Base-by-base conservation (phyloP, 1,284 basidiomycete genomes). In the Cutaneotrichosporon cyanovorans region DNA sequence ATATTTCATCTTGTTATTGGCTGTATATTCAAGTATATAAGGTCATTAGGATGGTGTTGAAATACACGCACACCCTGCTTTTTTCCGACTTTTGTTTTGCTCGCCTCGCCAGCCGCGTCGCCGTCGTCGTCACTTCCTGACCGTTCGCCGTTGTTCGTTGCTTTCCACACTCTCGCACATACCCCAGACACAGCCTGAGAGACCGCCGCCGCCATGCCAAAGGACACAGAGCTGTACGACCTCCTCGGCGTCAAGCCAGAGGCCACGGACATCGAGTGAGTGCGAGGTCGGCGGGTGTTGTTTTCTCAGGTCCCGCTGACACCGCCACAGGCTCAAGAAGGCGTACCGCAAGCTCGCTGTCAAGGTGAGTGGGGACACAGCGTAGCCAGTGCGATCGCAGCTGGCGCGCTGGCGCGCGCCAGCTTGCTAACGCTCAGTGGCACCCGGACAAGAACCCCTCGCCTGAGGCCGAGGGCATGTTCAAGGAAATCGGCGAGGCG, bases 341-440 rank as follows among this genome's bases (percentile, higher is more conserved):
- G 90, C 88, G 1, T 97, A 97, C 73, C 78, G 93, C 56, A 95
- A 87, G 71, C 83, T 86, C 55, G 92, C 93, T 19, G 92, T 97
- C 78, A 87, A 87, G 78, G 89, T 89, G 49, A 60, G 76, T 65
- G 4, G n/a, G n/a, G n/a, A n/a, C n/a, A n/a, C 15, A 15, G 15
- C 30, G 15, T 35, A 9, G 3, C 40, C 16, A 15, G 14, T 19
- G 9, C 33, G 57, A n/a, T n/a, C n/a, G n/a, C n/a, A n/a, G n/a
- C n/a, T n/a, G n/a, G n/a, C n/a, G n/a, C 9, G 25, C 25, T 12
- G 25, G 25, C 25, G 7, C 25, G 8, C 25, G 12, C 22, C 9
- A 20, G 14, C 30, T 19, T 21, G 48, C 36, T 37, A 14, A 48
- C 30, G 15, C n/a, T 4, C 48, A 90, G 86, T 92, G 84, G 66